Base-by-base conservation (phyloP, 345 rosid species). In the Populus deltoides region DNA sequence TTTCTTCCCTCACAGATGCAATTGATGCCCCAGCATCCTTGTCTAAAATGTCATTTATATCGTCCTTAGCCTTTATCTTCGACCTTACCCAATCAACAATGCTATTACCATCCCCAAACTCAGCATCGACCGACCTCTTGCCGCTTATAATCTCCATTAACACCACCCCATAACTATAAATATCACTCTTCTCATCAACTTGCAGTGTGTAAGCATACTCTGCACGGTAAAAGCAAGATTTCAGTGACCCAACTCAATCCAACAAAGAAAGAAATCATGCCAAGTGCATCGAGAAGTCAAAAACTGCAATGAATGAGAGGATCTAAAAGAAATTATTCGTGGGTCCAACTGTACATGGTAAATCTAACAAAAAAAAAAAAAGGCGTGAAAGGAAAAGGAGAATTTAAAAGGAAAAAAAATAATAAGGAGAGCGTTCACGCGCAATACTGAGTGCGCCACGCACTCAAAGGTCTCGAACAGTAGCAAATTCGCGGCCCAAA, bases 111-210 rank as follows among this genome's bases (percentile, higher is more conserved):
- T 97, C 99, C 24, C 99, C 99, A 29, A 90, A 97, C 57, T 92
- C 99, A 0, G 94, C 80, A 10, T 91, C 97, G 1, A 97, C 98
- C 0, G 99, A 97, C 81, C 90, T 85, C 68, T 86, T 97, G 0
- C 97, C 98, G 0, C 91, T 86, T 15, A 92, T 80, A 12, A 97
- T 88, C 83, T 97, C 99, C 90, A 94, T 83, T 13, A 97, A 74
- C 79, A 97, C 94, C 68, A 97, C 99, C 8, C 99, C 99, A 1
- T 67, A 97, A 79, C 99, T 97, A 70, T 97, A 97, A 22, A 97
- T 94, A 67, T 97, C 99, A 61, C 98, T 94, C 92, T 92, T 97
- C 74, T 94, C 98, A 27, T 94, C 99, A 41, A 97, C 98, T 81
- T 92, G 98, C 1, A 97, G 77, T 0, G 99, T 94, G 68, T 97